Conservation (phyloP, 768 basidiomycete species). For the Auriscalpium vulgare region DNA sequence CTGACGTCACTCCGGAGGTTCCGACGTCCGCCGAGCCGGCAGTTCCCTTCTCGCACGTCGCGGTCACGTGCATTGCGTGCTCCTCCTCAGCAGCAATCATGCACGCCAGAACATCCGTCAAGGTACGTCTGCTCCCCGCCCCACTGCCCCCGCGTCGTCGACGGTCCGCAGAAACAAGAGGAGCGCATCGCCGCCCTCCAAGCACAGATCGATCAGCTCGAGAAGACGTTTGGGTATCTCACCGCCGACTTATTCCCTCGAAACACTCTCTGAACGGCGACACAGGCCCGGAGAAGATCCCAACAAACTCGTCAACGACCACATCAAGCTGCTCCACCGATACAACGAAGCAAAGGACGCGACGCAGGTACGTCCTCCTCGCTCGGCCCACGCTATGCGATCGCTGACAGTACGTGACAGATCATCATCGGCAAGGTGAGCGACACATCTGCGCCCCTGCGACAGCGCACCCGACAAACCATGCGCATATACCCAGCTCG, state of each 20-base stretch:
- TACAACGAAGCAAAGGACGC: conserved; percentile 81
- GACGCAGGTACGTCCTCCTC: conserved; percentile 43
- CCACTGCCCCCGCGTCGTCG: not conserved
- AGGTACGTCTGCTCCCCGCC: not conserved
- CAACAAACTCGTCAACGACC: conserved; percentile 47
- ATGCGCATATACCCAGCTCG: conserved; percentile 44
- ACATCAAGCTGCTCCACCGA: conserved; percentile 60
- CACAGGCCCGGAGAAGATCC: conserved; percentile 35
- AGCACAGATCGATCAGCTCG: conserved; percentile 4
- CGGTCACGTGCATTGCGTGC: too few species aligned
- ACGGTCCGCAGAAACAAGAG: conserved; percentile 3
- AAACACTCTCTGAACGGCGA: not conserved
- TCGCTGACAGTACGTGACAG: conserved; percentile 25
- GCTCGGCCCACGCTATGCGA: not conserved
- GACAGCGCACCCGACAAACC: not conserved
- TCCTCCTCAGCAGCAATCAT: not conserved
- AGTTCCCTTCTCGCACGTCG: too few species aligned
- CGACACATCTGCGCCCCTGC: too few species aligned
- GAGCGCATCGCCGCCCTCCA: conserved; percentile 10
- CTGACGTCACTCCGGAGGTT: too few species aligned
- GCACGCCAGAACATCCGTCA: conserved; percentile 11
- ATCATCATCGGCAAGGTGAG: conserved; percentile 70
- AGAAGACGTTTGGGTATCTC: conserved; percentile 8
- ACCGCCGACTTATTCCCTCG: not conserved
- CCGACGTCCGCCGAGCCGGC: too few species aligned